Evolutionary conservation across 345 rosid genomes (phyloP), one percentile per base, ranked within the genome.

Genomic region (Syzygium aromaticum): DNA sequence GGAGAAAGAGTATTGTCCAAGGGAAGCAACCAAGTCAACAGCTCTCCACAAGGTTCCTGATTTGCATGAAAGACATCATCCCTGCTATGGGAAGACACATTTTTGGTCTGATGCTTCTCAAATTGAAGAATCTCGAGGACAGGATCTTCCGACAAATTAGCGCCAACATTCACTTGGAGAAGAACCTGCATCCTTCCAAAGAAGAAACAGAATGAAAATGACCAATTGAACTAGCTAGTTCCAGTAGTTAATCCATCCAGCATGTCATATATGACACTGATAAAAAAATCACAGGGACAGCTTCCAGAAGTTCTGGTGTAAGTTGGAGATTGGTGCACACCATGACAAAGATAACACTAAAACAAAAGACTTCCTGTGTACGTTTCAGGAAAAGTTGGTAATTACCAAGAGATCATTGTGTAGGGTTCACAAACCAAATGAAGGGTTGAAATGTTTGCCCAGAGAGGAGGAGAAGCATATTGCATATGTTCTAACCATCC

Each of bases 101-200:
- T 91, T 88, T 86, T 91, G 38, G 90, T 92, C 89, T 90, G 92
- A 89, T 90, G 91, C 92, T 94, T 96, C 94, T 98, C 99, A 91
- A 98, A 98, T 91, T 98, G 99, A 91, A 95, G 95, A 92, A 98
- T 94, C 95, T 98, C 99, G 86, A 98, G 94, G 89, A 94, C 89
- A 46, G 99, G 98, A 86, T 98, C 95, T 93, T 90, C 94, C 77
- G 92, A 92, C 90, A 88, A 92, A 90, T 94, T 93, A 82, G 94
- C 93, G 86, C 93, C 94, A 88, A 98, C 93, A 94, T 94, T 95
- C 89, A 98, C 97, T 92, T 93, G 95, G 93, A 98, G 91, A 87
- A 93, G 91, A 87, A 96, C 97, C 99, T 95, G 99, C 96, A 98
- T 94, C 96, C 98, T 94, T 96, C 96, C 98, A 95, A 94, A 94